phyloP scores from a whole-genome alignment of 208 protist species.

The Acanthamoeba polyphaga region DNA sequence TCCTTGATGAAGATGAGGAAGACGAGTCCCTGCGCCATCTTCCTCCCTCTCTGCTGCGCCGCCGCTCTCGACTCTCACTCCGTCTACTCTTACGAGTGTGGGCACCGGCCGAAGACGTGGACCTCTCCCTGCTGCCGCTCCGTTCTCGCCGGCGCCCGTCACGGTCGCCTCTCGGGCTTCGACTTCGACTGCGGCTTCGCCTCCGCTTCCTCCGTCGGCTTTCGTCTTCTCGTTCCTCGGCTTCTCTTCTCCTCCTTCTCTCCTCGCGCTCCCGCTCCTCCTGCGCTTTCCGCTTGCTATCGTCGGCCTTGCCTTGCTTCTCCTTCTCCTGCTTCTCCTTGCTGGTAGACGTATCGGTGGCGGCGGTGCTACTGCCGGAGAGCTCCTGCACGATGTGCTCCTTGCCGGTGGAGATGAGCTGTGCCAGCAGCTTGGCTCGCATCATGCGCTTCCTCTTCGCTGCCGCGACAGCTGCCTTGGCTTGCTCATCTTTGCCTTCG shows the following conservation, averaged over 20 bases:
- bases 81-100: too few species aligned
- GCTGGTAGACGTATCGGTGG: background rate
- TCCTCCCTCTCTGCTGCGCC: too few species aligned
- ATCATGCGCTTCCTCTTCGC: constrained; percentile 42
- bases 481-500: background rate
- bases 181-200: background rate
- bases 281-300: background rate
- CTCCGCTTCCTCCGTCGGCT: background rate
- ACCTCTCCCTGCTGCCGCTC: background rate
- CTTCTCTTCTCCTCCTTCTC: background rate
- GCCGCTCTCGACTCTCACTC: too few species aligned
- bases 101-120: too few species aligned
- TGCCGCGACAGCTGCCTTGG: background rate
- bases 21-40: background rate
- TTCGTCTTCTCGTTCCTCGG: background rate
- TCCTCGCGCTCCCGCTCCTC: background rate
- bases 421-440: constrained; percentile 47
- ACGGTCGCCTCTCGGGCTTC: background rate
- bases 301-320: background rate
- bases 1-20: background rate
- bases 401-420: constrained; percentile 57
- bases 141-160: background rate
- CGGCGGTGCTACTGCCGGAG: background rate
- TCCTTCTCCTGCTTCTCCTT: background rate
- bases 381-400: background rate